Base-by-base conservation (phyloP, 2,329 filamentous ascomycete species). In the Alternaria alternata region DNA sequence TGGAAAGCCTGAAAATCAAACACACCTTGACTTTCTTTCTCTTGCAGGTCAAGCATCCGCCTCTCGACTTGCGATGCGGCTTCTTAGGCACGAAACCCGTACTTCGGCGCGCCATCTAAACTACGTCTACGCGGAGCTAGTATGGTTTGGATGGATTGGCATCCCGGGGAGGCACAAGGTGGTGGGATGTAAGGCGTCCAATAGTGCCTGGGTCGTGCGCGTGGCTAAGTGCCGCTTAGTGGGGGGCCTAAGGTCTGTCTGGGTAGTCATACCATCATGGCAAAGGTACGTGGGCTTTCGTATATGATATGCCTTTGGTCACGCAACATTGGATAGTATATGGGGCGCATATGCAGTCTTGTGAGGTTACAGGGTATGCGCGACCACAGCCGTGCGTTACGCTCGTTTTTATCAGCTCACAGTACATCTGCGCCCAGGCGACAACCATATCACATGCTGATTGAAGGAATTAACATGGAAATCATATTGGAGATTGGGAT, bases 11-110 rank as follows among this genome's bases (percentile, higher is more conserved):
- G 1, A 11, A 1, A 20, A 30, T 28, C 16, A 38, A 32, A 24
- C 46, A 38, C 63, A 76, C 75, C 68, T 77, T 77, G 9, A 76
- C 71, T 57, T 75, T 77, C 64, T 75, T 77, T 18, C 63, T 64
- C 54, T 76, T 77, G 57, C 75, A 77, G 8, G 67, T 75, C 3
- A 63, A 38, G 51, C 74, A 77, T 3, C 75, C 75, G 41, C 65
- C 65, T 51, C 73, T 61, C 11, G 74, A 76, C 56, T 77, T 77
- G 47, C 62, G 66, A 47, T 77, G 75, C 7, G 75, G 63, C 47
- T 69, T 69, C 58, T 77, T 77, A n/a, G 62, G 70, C 36, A 77
- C 64, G 38, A 76, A 77, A 0, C 71, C 72, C 36, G 68, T 49
- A 38, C 57, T 74, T 41, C 67, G 67, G 38, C 72, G 74, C 4